A percentile compares a stretch with the other conserved stretches of the same genome.
Conservation (phyloP, 1,284 basidiomycete genomes). For the Exobasidium cylindrosporum region DNA sequence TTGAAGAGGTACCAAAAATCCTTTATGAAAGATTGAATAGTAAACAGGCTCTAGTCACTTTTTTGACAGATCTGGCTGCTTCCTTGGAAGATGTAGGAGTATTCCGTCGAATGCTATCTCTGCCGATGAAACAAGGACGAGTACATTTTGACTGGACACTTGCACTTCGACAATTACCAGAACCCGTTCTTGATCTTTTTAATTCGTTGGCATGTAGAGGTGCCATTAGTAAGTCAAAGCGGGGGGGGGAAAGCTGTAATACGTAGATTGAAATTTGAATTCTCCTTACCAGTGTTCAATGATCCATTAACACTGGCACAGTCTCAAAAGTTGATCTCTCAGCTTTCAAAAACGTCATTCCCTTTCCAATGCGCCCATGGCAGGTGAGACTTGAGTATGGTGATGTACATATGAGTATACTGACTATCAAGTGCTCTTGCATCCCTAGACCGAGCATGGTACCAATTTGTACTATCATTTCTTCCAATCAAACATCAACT, state of each 20-base stretch:
- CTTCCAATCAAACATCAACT: not conserved
- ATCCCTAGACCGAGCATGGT: not conserved
- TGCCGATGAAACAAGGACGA: not conserved
- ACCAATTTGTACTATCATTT: not conserved
- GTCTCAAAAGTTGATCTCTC: constrained; percentile 67
- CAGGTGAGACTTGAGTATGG: constrained; percentile 31
- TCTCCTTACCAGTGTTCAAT: constrained; percentile 80
- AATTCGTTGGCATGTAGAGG: constrained; percentile 1
- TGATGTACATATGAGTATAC: too few relatives aligned
- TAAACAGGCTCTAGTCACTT: not conserved
- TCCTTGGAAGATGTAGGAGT: not conserved
- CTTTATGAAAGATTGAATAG: not conserved
- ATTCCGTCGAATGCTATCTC: not conserved
- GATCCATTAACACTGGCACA: constrained; percentile 70
- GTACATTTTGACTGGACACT: not conserved
- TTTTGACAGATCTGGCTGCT: not conserved
- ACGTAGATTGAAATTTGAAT: too few relatives aligned
- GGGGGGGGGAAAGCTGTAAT: not conserved
- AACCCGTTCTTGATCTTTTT: not conserved
- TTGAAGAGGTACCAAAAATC: not conserved
- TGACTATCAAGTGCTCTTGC: too few relatives aligned
- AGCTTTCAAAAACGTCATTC: constrained; percentile 69
- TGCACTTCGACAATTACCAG: not conserved
- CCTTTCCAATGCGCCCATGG: constrained; percentile 96
- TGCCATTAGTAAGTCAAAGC: not conserved